These are phyloP conservation scores for Pythium vanterpoolii DNA, from an alignment of 352 stramenopile genomes.

Conservation along the genomic window DNA sequence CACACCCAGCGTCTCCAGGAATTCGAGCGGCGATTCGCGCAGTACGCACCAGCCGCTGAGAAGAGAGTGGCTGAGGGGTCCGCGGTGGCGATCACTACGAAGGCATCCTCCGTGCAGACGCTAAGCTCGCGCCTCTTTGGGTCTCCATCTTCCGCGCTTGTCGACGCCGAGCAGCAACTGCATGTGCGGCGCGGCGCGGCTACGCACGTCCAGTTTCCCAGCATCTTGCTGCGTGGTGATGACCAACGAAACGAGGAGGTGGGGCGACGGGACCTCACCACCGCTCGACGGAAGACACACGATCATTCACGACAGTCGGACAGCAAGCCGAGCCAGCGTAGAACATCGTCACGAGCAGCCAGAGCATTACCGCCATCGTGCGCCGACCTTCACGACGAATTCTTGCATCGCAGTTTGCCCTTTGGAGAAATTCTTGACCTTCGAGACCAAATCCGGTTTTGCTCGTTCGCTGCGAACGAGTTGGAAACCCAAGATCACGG, in stretches of 20 bases:
- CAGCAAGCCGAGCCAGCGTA: not conserved
- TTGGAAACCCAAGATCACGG: constrained; percentile 25
- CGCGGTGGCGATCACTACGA: not conserved
- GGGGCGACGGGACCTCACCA: no score
- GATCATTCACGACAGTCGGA: no score
- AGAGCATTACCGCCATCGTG: constrained; percentile 26
- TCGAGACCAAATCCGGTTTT: constrained; percentile 46
- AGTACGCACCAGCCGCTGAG: not conserved
- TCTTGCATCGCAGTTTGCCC: constrained; percentile 42
- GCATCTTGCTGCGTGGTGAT: constrained; percentile 30
- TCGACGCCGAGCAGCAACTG: not conserved
- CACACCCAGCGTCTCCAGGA: constrained; percentile 39
- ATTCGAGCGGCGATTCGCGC: constrained; percentile 44
- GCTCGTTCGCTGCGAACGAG: constrained; percentile 29
- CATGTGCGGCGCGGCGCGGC: constrained; percentile 8
- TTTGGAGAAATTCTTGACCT: constrained; percentile 41
- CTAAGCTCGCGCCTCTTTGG: constrained; percentile 20
- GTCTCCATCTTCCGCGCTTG: constrained; percentile 1
- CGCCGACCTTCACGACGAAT: constrained; percentile 38
- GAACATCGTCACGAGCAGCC: not conserved
- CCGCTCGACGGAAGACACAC: no score
- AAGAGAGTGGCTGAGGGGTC: not conserved
- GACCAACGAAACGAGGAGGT: not conserved
- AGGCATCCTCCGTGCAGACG: constrained; percentile 17
- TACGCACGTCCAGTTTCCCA: constrained; percentile 41